These are phyloP conservation scores for Pseudogymnoascus sp. DNA, from an alignment of 2,329 filamentous ascomycete genomes.

Conservation along the genomic window DNA sequence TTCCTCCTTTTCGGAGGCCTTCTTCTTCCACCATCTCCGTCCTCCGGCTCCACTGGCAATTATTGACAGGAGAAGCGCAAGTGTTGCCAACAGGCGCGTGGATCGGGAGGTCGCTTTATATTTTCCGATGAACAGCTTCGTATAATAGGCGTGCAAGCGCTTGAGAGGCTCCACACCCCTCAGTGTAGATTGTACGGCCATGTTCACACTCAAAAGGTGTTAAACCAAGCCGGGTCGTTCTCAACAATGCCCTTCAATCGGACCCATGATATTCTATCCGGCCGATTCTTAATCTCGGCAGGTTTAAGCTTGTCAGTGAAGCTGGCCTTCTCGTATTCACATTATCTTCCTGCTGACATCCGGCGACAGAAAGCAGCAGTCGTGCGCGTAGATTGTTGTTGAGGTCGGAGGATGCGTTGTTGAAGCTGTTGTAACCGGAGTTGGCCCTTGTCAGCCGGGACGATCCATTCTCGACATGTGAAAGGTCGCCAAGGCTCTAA, in stretches of 20 bases:
- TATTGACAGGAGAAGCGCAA: conserved; percentile 69
- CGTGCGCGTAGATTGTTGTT: background rate
- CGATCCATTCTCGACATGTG: background rate
- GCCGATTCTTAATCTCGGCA: background rate
- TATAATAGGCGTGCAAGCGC: conserved; percentile 54
- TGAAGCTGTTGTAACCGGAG: background rate
- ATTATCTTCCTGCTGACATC: background rate
- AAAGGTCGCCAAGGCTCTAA: background rate
- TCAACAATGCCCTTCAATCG: conserved; percentile 13
- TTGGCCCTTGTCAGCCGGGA: background rate
- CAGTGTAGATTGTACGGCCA: conserved; percentile 86
- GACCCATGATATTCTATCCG: conserved; percentile 1
- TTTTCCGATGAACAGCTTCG: conserved; percentile 41
- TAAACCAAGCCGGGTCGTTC: conserved; percentile 1
- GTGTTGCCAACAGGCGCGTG: conserved; percentile 65
- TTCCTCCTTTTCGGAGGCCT: conserved; percentile 70
- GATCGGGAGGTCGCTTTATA: conserved; percentile 59
- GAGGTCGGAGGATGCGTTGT: background rate
- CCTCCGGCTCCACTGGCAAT: conserved; percentile 70
- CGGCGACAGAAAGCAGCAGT: background rate
- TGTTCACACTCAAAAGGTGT: conserved; percentile 30
- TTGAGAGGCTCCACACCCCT: conserved; percentile 58
- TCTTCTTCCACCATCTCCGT: conserved; percentile 66
- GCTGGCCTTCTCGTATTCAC: background rate
- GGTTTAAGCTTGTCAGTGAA: background rate